Base-by-base conservation (phyloP, 257 asterid species). In the Ilex aquifolium region DNA sequence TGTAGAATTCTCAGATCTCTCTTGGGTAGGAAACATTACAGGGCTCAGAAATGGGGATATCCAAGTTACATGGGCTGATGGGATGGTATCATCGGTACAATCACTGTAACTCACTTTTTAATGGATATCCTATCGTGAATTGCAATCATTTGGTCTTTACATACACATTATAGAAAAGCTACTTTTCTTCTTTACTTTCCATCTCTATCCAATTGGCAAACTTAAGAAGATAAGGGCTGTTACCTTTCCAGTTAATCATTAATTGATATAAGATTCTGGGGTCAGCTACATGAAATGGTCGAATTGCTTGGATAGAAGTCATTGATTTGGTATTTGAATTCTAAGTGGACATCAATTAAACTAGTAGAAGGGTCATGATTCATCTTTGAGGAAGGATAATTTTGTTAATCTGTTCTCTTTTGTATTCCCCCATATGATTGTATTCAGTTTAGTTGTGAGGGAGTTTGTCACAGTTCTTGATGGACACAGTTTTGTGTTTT, bases 51-150 rank as follows among this genome's bases (percentile, higher is more conserved):
- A 84, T 69, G 99, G 99, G 49, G 97, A 90, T 73, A 90, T 94
- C 57, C 93, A 94, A 76, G 99, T 94, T 63, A 81, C 91, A 36
- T 94, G 99, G 99, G 99, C 96, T 56, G 95, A 94, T 83, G 97
- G 97, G 60, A 94, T 94, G 97, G 69, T 90, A 71, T 88, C 99
- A 60, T 74, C 72, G 87, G 99, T 93, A 85, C 62, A 54, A 46
- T 50, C 72, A 61, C 68, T 65, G 29, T 13, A 39, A 60, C 10
- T 3, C 54, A 8, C 54, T 49, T 15, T 7, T 6, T 3, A 49
- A 49, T 49, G 14, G 6, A 12, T 46, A 46, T 46, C 52, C 52
- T 46, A 11, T 14, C 13, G 12, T 46, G 6, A 46, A 46, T 14
- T 46, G 6, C 14, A 14, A 46, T 46, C 52, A 46, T 11, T 14